phyloP scores from a whole-genome alignment of 768 basidiomycete genomes.

The Calvatia gigantea region DNA sequence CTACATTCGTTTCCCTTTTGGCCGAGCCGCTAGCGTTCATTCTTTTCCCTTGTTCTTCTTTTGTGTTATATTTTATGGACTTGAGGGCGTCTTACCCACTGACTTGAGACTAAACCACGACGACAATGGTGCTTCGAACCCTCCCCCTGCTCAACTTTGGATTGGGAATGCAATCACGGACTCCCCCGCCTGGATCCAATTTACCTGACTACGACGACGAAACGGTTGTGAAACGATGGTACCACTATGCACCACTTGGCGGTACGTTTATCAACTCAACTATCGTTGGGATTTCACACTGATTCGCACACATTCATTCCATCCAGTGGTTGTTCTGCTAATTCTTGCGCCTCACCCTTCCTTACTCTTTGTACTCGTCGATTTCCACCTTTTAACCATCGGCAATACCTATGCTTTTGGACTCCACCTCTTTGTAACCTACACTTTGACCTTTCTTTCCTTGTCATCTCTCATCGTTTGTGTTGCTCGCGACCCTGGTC shows the following conservation, averaged over 20 bases:
- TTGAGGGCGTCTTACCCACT: not conserved
- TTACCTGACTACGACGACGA: constrained; percentile 20
- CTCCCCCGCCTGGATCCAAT: not conserved
- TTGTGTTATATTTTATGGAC: constrained; percentile 13
- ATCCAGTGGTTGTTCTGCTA: constrained; percentile 41
- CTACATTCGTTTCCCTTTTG: not conserved
- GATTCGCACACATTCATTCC: not conserved
- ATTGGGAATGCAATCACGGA: constrained; percentile 16
- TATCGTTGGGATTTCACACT: not conserved
- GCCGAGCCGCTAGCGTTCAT: not conserved
- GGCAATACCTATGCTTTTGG: constrained; percentile 43
- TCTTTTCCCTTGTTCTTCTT: not conserved
- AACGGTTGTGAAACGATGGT: constrained; percentile 44
- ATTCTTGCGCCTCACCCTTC: constrained; percentile 77
- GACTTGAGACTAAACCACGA: not conserved
- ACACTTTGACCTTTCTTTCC: constrained; percentile 64
- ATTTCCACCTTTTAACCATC: constrained; percentile 60
- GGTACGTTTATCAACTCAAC: constrained; percentile 31
- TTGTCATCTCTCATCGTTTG: constrained; percentile 74
- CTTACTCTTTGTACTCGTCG: constrained; percentile 59
- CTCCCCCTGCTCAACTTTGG: constrained; percentile 20
- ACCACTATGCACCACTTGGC: constrained; percentile 54
- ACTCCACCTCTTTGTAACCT: constrained; percentile 55
- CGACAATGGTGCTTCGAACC: constrained; percentile 18
- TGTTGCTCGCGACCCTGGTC: constrained; percentile 72